These are phyloP conservation scores for Erodium trifolium DNA, from an alignment of 441 rosid genomes.

Conservation along the genomic window DNA sequence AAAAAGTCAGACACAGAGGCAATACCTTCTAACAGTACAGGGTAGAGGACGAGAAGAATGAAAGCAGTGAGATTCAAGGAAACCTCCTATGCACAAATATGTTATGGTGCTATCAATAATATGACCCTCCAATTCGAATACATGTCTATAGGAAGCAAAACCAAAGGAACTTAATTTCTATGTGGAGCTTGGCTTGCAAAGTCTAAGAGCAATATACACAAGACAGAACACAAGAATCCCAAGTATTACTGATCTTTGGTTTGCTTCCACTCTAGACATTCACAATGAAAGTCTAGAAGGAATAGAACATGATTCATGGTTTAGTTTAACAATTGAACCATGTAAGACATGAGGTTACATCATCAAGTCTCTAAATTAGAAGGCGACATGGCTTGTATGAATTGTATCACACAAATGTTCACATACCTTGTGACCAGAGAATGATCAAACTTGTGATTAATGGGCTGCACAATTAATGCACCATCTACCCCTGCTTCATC, in stretches of 20 bases:
- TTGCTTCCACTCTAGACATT: background rate
- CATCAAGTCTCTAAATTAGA: background rate
- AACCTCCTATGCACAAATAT: conserved; percentile 6
- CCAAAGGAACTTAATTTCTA: background rate
- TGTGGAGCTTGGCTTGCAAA: background rate
- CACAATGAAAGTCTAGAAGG: background rate
- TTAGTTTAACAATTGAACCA: background rate
- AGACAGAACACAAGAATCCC: background rate
- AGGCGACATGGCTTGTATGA: too few species aligned
- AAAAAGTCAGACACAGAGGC: conserved; percentile 6
- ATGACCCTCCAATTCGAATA: background rate
- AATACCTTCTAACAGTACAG: background rate
- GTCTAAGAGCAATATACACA: background rate
- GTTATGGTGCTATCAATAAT: background rate
- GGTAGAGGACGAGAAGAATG: conserved; percentile 3
- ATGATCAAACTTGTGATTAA: conserved; percentile 87
- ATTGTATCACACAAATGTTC: background rate
- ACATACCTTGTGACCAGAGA: conserved; percentile 71
- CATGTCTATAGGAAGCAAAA: background rate
- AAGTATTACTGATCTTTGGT: background rate
- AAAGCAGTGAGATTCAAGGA: conserved; percentile 5
- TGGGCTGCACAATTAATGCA: conserved; percentile 92
- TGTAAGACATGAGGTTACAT: conserved; percentile 1
- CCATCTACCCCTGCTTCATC: conserved; percentile 86
- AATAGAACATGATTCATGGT: background rate